Evolutionary conservation across 2,329 filamentous ascomycete genomes (phyloP).

Genomic region (Penicillium sumatraense): DNA sequence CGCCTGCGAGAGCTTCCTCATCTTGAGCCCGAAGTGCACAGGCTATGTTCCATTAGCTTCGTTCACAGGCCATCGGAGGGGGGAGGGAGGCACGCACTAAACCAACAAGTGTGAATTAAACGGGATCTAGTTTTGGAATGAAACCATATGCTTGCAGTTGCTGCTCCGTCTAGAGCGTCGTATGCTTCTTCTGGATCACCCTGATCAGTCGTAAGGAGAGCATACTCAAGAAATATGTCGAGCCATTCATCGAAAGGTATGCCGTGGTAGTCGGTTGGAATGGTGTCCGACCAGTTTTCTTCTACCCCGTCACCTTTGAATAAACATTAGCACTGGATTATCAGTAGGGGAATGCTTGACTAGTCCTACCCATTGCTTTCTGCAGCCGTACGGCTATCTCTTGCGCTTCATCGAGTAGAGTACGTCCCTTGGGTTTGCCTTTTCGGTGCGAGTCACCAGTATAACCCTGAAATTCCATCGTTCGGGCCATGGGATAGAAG

Average conservation of each 20-base stretch:
- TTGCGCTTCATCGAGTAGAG: slow-evolving; percentile 48
- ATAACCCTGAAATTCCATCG: slow-evolving; percentile 56
- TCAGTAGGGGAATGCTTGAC: background rate
- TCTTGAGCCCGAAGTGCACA: slow-evolving; percentile 84
- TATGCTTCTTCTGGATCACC: slow-evolving; percentile 75
- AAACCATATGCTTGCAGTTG: slow-evolving; percentile 81
- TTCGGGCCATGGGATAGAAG: slow-evolving; percentile 61
- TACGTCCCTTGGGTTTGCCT: slow-evolving; percentile 39
- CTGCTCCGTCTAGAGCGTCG: slow-evolving; percentile 75
- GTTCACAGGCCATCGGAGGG: background rate
- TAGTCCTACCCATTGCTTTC: slow-evolving; percentile 42
- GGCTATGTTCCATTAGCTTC: slow-evolving; percentile 49
- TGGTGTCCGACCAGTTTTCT: slow-evolving; percentile 34
- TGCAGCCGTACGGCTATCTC: slow-evolving; percentile 51
- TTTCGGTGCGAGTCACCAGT: slow-evolving; percentile 46
- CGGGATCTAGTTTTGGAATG: slow-evolving; percentile 70
- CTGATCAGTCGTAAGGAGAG: slow-evolving; percentile 72
- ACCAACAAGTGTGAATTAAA: slow-evolving; percentile 76
- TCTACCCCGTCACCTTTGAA: slow-evolving; percentile 17
- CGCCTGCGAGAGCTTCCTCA: slow-evolving; percentile 72
- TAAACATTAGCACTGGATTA: slow-evolving; percentile 16
- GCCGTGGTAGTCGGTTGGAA: slow-evolving; percentile 69
- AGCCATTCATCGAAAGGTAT: slow-evolving; percentile 86
- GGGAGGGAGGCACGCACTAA: slow-evolving; percentile 56
- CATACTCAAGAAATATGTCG: slow-evolving; percentile 86